Evolutionary conservation across 331 rosid genomes (phyloP).

Genomic region (Quercus phellos): DNA sequence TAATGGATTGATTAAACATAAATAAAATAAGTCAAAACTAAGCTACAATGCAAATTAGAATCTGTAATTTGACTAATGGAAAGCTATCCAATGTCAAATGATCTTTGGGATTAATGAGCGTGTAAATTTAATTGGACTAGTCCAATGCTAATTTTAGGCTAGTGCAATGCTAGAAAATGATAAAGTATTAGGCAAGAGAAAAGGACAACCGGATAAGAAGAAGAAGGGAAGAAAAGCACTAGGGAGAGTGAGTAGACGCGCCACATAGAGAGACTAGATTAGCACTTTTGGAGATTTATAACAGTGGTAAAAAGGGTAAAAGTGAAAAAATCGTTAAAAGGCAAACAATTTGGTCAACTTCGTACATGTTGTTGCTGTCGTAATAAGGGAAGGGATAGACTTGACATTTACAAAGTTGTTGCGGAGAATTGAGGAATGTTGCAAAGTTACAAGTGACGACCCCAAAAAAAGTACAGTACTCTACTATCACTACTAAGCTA

Average conservation of each 20-base stretch:
- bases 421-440: constrained; percentile 20
- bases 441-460: too few relatives aligned
- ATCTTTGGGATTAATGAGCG: too few relatives aligned
- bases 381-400: constrained; percentile 14
- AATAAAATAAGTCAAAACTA: too few relatives aligned
- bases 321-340: not conserved
- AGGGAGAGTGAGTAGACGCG: not conserved
- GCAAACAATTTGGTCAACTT: constrained; percentile 24
- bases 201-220: not conserved
- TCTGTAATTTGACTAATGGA: too few relatives aligned
- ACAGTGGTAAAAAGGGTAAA: not conserved
- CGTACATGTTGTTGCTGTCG: constrained; percentile 16
- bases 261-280: not conserved
- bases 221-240: not conserved
- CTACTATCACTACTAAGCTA: not conserved
- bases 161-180: too few relatives aligned
- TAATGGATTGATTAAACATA: too few relatives aligned
- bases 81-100: too few relatives aligned
- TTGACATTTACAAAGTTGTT: constrained; percentile 14
- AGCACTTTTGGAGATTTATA: not conserved
- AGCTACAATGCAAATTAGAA: too few relatives aligned
- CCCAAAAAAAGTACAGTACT: constrained; percentile 12
- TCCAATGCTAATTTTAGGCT: too few relatives aligned
- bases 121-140: too few relatives aligned
- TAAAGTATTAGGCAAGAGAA: too few relatives aligned